These are phyloP conservation scores for Schizophyllum amplum DNA, from an alignment of 1,284 basidiomycete species.

Conservation along the genomic window DNA sequence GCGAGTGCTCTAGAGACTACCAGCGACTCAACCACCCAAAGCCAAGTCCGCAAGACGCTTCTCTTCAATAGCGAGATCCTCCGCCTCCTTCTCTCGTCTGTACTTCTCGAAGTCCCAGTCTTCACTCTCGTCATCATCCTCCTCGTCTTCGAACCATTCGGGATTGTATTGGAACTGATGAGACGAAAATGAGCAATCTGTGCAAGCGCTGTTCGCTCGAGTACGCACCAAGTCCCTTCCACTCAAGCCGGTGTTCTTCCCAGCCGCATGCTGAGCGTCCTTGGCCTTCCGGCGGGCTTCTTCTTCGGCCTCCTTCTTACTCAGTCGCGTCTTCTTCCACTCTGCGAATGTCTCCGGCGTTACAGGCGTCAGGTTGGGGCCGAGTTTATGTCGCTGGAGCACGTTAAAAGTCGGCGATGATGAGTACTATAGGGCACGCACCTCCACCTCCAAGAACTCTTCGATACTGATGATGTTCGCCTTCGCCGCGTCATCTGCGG, in stretches of 20 bases:
- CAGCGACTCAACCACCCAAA: not conserved
- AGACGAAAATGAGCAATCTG: too few species aligned
- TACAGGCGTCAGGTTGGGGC: slow-evolving; percentile 90
- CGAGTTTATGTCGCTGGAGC: slow-evolving; percentile 85
- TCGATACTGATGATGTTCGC: slow-evolving; percentile 89
- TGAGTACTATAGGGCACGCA: slow-evolving; percentile 25
- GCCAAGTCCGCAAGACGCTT: not conserved
- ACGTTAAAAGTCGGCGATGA: not conserved
- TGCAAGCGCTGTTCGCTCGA: slow-evolving; percentile 5
- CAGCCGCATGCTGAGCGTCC: slow-evolving; percentile 76
- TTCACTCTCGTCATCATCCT: slow-evolving; percentile 61
- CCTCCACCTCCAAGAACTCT: slow-evolving; percentile 97
- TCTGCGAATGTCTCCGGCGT: slow-evolving; percentile 87
- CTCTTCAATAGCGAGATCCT: slow-evolving; percentile 23
- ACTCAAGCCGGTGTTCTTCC: slow-evolving; percentile 91
- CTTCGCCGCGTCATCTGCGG: slow-evolving; percentile 78
- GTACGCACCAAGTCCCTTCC: slow-evolving; percentile 83
- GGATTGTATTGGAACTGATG: slow-evolving; percentile 89
- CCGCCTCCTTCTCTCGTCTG: slow-evolving; percentile 55
- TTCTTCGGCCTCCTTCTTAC: slow-evolving; percentile 86
- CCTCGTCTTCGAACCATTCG: slow-evolving; percentile 87
- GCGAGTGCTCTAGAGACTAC: not conserved
- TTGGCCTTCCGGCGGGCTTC: slow-evolving; percentile 84
- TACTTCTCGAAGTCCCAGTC: slow-evolving; percentile 69
- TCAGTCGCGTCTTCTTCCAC: slow-evolving; percentile 92